Evolutionary conservation across 805 yeast genomes (phyloP), one percentile per base, ranked within the genome.

Genomic region (Ogataea nonfermentans): DNA sequence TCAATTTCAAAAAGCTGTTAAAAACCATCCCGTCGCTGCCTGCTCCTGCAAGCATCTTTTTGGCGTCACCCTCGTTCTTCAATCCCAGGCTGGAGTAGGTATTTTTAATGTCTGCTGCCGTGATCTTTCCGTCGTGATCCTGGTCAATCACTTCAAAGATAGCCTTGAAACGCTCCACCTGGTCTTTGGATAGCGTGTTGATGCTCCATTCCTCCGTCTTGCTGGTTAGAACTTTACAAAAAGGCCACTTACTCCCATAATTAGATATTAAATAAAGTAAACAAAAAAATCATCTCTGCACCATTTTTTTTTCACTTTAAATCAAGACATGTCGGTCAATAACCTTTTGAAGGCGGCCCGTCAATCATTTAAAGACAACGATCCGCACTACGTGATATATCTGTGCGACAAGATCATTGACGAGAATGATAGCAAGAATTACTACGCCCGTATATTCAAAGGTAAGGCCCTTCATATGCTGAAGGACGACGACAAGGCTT

Each of bases 61-160:
- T 51, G 4, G 82, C 51, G 11, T 73, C 69, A 0, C 63, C 61
- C 9, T 71, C 73, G 4, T 62, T 53, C 22, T 40, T 70, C 9
- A 49, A 34, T 1, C 81, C 84, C 11, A 82, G 48, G 9, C 75
- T 72, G 28, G 71, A 65, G 46, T 78, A 71, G 12, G 81, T 68
- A 15, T 72, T 67, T 26, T 63, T 66, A 38, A 90, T 53, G 59
- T 85, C 93, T 1, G 67, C 58, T 22, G 61, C 54, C 1, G 82
- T 65, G 29, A 85, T 78, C 4, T 61, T 55, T 2, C 88, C 87
- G 53, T 89, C 95, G 17, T 82, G 79, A 45, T 90, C 91, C 25
- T 83, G 83, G 55, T 90, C 96, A 6, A 90, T 76, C 50, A 86
- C 60, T 20, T 85, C 78, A 59, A 89, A 90, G 1, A 93, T 79